phyloP scores from a whole-genome alignment of 345 rosid species.

The Heritiera littoralis region DNA sequence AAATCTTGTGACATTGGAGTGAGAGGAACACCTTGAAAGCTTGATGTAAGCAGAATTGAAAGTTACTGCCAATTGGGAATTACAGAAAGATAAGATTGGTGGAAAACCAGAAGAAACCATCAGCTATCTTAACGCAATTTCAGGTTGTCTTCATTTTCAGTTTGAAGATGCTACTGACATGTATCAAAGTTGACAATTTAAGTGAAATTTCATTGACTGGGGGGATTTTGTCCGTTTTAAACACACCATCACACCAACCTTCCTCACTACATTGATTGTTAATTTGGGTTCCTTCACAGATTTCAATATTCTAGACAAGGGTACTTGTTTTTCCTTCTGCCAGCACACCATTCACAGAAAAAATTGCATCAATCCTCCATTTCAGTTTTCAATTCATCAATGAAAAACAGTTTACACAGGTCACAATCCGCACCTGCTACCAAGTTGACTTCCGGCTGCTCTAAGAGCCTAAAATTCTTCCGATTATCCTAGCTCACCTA shows the following conservation, averaged over 20 bases:
- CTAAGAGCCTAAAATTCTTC: neutral
- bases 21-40: neutral
- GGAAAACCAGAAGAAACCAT: neutral
- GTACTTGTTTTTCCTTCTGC: neutral
- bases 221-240: neutral
- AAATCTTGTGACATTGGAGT: neutral
- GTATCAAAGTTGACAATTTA: neutral
- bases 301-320: neutral
- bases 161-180: neutral
- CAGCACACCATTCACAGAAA: constrained; percentile 18
- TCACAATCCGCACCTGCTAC: constrained; percentile 25
- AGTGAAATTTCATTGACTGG: neutral
- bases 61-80: neutral
- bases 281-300: constrained; percentile 1
- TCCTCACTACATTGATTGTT: constrained; percentile 14
- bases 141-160: constrained; percentile 5
- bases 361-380: neutral
- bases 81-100: neutral
- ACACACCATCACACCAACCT: constrained; percentile 7
- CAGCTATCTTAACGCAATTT: constrained; percentile 3
- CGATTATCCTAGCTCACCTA: constrained; percentile 17
- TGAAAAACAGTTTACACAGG: constrained; percentile 10
- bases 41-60: neutral
- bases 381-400: constrained; percentile 9
- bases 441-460: constrained; percentile 23